Conservation (phyloP, 2,329 filamentous ascomycete genomes). For the Catunica adiposa region DNA sequence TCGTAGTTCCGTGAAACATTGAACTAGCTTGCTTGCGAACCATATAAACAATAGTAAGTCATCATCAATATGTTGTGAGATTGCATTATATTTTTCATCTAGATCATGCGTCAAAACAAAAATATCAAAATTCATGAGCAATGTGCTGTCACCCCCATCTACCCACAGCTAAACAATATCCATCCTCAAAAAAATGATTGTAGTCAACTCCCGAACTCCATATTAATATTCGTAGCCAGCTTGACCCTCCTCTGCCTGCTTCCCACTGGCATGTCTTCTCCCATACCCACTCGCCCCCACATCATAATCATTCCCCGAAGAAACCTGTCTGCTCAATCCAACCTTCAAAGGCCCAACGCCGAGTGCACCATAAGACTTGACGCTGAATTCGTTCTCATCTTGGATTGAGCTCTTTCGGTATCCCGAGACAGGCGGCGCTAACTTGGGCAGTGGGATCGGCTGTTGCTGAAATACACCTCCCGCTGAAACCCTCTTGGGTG, state of each 20-base stretch:
- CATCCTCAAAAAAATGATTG: too few species aligned
- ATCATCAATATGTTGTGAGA: too few species aligned
- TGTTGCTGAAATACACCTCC: background rate
- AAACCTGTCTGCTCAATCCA: constrained; percentile 35
- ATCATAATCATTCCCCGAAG: constrained; percentile 41
- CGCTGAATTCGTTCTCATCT: constrained; percentile 31
- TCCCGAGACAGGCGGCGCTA: constrained; percentile 6
- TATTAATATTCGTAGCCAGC: background rate
- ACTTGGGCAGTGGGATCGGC: background rate
- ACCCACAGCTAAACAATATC: background rate
- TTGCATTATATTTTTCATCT: background rate
- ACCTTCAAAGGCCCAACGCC: constrained; percentile 32
- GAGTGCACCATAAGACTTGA: constrained; percentile 44
- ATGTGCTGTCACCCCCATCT: background rate
- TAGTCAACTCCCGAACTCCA: too few species aligned
- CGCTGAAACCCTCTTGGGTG: background rate
- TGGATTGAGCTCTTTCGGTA: constrained; percentile 33
- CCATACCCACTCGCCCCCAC: constrained; percentile 22
- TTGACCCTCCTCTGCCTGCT: constrained; percentile 47
- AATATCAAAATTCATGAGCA: background rate
- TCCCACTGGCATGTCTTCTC: constrained; percentile 53
- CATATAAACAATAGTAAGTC: too few species aligned
- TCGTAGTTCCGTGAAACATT: too few species aligned
- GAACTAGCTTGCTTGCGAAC: too few species aligned
- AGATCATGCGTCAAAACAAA: background rate